Percentiles rank a stretch among this genome's conserved stretches.
phyloP scores from a whole-genome alignment of 2,329 filamentous ascomycete genomes.

The Monosporascus sp. region DNA sequence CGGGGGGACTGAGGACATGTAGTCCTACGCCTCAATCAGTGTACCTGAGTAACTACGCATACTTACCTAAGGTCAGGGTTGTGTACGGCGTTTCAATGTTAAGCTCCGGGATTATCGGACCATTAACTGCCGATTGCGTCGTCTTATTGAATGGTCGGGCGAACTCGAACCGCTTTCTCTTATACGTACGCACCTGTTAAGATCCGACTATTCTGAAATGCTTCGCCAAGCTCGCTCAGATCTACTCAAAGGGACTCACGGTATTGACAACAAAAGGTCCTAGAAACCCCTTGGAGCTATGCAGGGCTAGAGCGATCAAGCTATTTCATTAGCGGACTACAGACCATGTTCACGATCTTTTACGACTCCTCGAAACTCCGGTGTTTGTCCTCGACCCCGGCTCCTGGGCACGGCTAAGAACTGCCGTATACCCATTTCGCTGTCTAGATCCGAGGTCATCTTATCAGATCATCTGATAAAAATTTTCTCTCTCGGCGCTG shows the following conservation, averaged over 20 bases:
- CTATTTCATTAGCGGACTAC: not conserved
- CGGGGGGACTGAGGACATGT: no score
- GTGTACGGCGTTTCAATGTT: not conserved
- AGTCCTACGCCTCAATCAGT: no score
- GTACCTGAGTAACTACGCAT: not conserved
- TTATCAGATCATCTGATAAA: slow-evolving; percentile 55
- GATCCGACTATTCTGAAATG: no score
- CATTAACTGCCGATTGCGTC: no score
- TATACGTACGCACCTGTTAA: not conserved
- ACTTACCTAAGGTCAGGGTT: not conserved
- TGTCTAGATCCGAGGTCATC: slow-evolving; percentile 21
- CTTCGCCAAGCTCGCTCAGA: no score
- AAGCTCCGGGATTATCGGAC: not conserved
- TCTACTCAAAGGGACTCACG: no score
- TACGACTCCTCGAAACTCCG: not conserved
- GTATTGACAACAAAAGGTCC: no score
- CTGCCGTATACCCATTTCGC: not conserved
- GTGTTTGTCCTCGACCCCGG: slow-evolving; percentile 2
- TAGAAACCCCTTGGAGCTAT: no score
- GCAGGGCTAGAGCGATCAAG: no score
- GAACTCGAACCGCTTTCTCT: not conserved
- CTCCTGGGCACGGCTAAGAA: slow-evolving; percentile 3
- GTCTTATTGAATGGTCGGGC: not conserved
- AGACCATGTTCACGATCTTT: not conserved
- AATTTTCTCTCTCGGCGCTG: slow-evolving; percentile 23